These are phyloP conservation scores for Lactarius quietus DNA, from an alignment of 768 basidiomycete species.

Conservation along the genomic window DNA sequence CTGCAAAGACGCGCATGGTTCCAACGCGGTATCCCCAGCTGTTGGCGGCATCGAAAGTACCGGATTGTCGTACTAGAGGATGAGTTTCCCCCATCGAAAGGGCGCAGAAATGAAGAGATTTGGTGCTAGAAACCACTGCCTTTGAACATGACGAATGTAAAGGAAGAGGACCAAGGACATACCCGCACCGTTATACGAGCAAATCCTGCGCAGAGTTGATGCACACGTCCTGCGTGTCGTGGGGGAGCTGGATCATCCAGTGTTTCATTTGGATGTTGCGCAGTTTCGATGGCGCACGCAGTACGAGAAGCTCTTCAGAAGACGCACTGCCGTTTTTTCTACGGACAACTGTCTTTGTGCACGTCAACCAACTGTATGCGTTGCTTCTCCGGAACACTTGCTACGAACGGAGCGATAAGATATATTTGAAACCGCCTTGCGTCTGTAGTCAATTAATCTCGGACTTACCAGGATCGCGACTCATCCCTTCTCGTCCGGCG, in stretches of 20 bases:
- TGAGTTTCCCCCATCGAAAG: background rate
- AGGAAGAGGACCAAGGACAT: background rate
- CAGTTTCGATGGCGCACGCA: slow-evolving; percentile 13
- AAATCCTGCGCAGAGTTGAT: slow-evolving; percentile 11
- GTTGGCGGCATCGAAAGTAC: background rate
- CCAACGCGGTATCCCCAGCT: slow-evolving; percentile 13
- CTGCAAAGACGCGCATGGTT: slow-evolving; percentile 11
- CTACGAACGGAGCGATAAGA: slow-evolving; percentile 35
- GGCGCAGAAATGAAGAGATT: slow-evolving; percentile 6
- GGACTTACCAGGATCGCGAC: slow-evolving; percentile 69
- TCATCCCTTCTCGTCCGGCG: slow-evolving; percentile 65
- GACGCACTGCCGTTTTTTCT: slow-evolving; percentile 52
- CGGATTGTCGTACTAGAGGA: background rate
- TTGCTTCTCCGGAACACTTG: slow-evolving; percentile 62
- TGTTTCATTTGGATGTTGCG: slow-evolving; percentile 2
- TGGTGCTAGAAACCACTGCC: background rate
- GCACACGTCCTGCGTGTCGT: background rate
- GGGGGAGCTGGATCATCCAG: slow-evolving; percentile 3
- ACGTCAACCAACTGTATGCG: slow-evolving; percentile 59
- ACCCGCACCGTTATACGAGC: slow-evolving; percentile 4
- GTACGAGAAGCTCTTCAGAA: slow-evolving; percentile 3
- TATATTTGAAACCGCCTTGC: background rate
- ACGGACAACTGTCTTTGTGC: slow-evolving; percentile 82
- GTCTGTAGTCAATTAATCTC: slow-evolving; percentile 26
- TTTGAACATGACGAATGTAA: background rate